Evolutionary conservation across 2,329 filamentous ascomycete species (phyloP), one percentile per base, ranked within the genome.

Genomic region (Bisporella sp.): DNA sequence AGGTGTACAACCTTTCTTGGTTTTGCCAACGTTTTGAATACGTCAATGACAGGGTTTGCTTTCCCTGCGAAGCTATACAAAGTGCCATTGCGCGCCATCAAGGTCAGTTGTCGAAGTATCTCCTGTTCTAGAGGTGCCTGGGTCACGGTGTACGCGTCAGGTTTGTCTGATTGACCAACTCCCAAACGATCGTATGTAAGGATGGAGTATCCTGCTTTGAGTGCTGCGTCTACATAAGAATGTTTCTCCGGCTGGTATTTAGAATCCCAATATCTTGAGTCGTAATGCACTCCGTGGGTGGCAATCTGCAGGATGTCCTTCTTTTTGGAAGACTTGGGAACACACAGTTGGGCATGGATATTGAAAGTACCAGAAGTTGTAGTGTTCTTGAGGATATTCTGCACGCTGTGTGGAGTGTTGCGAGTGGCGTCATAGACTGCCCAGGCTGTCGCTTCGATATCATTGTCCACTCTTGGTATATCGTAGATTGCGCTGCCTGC

Each of bases 1-100:
- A 82, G 69, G 62, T 85, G 81, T 12, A 81, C 68, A 29, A 79
- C 66, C 58, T 75, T 72, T 11, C 49, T 44, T 7, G 68, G 68
- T 28, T 57, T 62, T 54, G 48, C 48, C 33, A 49, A 44, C 2
- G 30, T 33, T 11, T 61, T 49, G 40, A 59, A 62, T 12, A 57
- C 40, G 49, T 43, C 28, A 45, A 45, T 33, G 56, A 50, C 31
- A 35, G 49, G 45, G 44, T 44, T 32, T 13, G 51, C 53, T 43
- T 21, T 21, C 21, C 21, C 21, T 21, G 21, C 21, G 21, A 21
- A 21, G 21, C 21, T 21, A 21, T 21, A 21, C 21, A 21, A 21
- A 3, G 21, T 21, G 21, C 21, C 21, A 21, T 21, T 21, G 21
- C 21, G 21, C 21, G 21, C 21, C 21, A 21, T 21, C 21, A 21